phyloP scores from a whole-genome alignment of 1,139 yeast species.

The Suhomyces taliae region DNA sequence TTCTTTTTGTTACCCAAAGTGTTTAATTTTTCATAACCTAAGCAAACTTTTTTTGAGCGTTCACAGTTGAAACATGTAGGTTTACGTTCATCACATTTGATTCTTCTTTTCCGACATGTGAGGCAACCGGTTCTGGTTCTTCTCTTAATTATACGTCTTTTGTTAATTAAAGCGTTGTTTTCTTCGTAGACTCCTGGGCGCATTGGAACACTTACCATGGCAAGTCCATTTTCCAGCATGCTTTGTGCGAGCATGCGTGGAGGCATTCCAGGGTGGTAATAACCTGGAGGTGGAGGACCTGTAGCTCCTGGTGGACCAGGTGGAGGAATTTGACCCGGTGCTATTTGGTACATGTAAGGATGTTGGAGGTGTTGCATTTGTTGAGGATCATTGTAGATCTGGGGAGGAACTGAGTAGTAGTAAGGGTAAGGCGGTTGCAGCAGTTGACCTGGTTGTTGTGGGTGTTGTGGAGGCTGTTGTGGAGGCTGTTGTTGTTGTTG shows the following conservation, averaged over 20 bases:
- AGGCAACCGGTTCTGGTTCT: conserved; percentile 31
- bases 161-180: conserved; percentile 38
- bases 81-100: conserved; percentile 44
- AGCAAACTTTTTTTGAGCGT: conserved; percentile 65
- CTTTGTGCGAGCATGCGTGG: conserved; percentile 6
- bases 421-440: conserved; percentile 6
- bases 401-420: conserved; percentile 9
- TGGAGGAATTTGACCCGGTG: conserved; percentile 8
- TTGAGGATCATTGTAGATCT: conserved; percentile 7
- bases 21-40: conserved; percentile 55
- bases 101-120: conserved; percentile 31
- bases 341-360: conserved; percentile 10
- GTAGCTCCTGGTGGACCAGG: conserved; percentile 4
- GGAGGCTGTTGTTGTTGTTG: conserved; percentile 10
- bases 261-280: conserved; percentile 10
- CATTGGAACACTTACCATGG: conserved; percentile 10
- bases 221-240: conserved; percentile 6
- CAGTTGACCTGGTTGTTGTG: not conserved
- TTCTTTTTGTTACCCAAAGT: conserved; percentile 13
- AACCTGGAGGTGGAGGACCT: conserved; percentile 7
- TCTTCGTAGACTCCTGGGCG: conserved; percentile 23
- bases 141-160: conserved; percentile 39
- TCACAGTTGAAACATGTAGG: conserved; percentile 76
- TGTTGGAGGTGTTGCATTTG: conserved; percentile 4
- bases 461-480: not conserved